A percentile compares a stretch with the other conserved stretches of the same genome.
Conservation (phyloP, 768 basidiomycete genomes). For the Megacollybia marginata region DNA sequence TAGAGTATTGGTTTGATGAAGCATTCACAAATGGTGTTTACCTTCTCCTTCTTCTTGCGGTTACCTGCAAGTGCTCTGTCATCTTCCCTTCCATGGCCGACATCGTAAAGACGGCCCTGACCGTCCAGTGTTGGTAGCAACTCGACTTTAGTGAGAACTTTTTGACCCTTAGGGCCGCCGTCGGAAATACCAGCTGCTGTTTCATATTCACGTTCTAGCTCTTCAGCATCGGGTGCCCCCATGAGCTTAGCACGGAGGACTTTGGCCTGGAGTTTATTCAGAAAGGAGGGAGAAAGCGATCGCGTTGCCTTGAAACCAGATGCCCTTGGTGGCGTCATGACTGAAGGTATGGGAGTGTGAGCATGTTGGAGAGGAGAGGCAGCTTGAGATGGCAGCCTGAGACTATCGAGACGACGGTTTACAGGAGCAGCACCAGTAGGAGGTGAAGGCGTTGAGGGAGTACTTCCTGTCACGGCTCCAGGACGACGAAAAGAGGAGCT, state of each 20-base stretch:
- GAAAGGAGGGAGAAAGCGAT: conserved; percentile 63
- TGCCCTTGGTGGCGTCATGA: conserved; percentile 64
- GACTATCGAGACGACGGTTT: conserved; percentile 51
- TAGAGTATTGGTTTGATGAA: conserved; percentile 1
- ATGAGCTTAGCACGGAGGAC: conserved; percentile 89
- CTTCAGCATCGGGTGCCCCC: conserved; percentile 67
- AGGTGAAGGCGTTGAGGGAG: conserved; percentile 58
- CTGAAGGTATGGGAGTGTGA: conserved; percentile 84
- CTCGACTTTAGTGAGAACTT: conserved; percentile 60
- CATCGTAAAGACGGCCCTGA: conserved; percentile 81
- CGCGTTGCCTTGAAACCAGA: conserved; percentile 27
- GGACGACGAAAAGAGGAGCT: conserved; percentile 86
- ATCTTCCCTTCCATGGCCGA: conserved; percentile 64
- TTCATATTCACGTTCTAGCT: conserved; percentile 84
- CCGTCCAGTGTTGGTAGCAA: conserved; percentile 87
- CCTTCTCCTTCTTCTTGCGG: conserved; percentile 72
- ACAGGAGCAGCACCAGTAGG: conserved; percentile 27
- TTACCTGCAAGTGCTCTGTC: conserved; percentile 54
- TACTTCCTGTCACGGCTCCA: conserved; percentile 47
- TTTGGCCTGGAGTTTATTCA: conserved; percentile 90
- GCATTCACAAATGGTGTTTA: conserved; percentile 11
- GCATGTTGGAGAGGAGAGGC: conserved; percentile 53
- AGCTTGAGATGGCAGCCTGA: conserved; percentile 53
- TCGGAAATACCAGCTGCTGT: conserved; percentile 42
- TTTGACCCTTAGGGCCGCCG: conserved; percentile 33